These are phyloP conservation scores for Picea mariana DNA, from an alignment of 83 land plant species.

Conservation along the genomic window DNA sequence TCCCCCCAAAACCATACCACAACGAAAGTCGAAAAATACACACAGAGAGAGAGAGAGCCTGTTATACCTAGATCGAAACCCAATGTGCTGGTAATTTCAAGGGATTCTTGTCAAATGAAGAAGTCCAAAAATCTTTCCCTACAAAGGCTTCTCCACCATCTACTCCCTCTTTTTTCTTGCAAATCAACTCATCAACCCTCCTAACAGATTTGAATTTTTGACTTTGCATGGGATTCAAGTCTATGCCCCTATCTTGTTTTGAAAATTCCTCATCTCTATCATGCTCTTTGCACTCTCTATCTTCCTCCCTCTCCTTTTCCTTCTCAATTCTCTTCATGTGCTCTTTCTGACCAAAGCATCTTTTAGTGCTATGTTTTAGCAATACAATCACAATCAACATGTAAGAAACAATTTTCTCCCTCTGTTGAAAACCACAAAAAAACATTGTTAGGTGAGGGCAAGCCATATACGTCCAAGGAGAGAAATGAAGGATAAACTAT, in stretches of 20 bases:
- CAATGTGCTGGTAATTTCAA: too few species aligned
- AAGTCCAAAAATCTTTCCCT: too few species aligned
- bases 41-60: too few species aligned
- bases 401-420: constrained; percentile 33
- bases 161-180: constrained; percentile 47
- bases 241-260: constrained; percentile 54
- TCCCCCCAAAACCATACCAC: too few species aligned
- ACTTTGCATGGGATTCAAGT: constrained; percentile 41
- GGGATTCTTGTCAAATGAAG: too few species aligned
- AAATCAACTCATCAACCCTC: constrained; percentile 62
- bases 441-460: not conserved
- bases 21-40: too few species aligned
- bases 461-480: not conserved
- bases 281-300: constrained; percentile 27
- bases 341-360: too few species aligned
- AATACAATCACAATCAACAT: constrained; percentile 51
- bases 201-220: constrained; percentile 63
- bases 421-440: constrained; percentile 26
- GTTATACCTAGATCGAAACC: too few species aligned
- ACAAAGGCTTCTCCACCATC: constrained; percentile 39
- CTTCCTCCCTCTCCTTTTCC: too few species aligned
- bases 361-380: constrained; percentile 29
- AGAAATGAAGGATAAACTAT: not conserved
- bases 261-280: constrained; percentile 51
- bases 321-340: too few species aligned